Evolutionary conservation across 371 early-diverging fungal species (phyloP).

Genomic region (Mucor lusitanicus): DNA sequence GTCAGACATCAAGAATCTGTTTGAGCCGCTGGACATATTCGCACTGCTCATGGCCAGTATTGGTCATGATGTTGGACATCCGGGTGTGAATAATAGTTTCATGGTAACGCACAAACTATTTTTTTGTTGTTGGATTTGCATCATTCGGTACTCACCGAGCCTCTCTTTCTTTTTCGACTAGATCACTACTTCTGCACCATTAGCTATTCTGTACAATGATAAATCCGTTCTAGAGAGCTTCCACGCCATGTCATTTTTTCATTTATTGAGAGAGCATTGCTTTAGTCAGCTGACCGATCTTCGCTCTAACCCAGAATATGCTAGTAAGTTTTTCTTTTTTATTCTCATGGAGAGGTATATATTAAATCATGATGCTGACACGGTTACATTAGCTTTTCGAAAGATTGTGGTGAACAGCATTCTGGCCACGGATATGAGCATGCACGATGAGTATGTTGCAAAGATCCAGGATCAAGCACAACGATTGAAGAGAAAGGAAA

Average conservation of each 20-base stretch:
- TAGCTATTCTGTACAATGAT: constrained; percentile 93
- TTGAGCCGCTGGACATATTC: constrained; percentile 70
- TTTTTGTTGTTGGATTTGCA: background rate
- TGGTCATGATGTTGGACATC: constrained; percentile 88
- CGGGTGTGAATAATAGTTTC: constrained; percentile 83
- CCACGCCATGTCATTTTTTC: constrained; percentile 87
- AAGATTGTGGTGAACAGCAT: constrained; percentile 73
- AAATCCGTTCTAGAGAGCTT: constrained; percentile 92
- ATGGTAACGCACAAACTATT: constrained; percentile 49
- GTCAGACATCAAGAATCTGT: constrained; percentile 23
- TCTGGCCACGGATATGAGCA: constrained; percentile 84
- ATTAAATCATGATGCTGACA: background rate
- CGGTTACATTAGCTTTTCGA: constrained; percentile 58
- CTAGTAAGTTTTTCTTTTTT: constrained; percentile 25
- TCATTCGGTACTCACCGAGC: background rate
- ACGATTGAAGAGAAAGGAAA: constrained; percentile 32
- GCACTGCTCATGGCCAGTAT: constrained; percentile 77
- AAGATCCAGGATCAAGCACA: constrained; percentile 63
- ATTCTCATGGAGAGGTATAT: background rate
- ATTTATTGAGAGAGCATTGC: constrained; percentile 68
- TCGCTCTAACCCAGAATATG: constrained; percentile 28
- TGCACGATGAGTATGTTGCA: constrained; percentile 78
- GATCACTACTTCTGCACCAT: constrained; percentile 75
- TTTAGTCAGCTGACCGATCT: constrained; percentile 56
- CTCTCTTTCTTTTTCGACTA: constrained; percentile 10